Percentiles rank a stretch among this genome's conserved stretches.
Evolutionary conservation across 768 basidiomycete species (phyloP).

Genomic region (Cystofilobasidium bisporidii): DNA sequence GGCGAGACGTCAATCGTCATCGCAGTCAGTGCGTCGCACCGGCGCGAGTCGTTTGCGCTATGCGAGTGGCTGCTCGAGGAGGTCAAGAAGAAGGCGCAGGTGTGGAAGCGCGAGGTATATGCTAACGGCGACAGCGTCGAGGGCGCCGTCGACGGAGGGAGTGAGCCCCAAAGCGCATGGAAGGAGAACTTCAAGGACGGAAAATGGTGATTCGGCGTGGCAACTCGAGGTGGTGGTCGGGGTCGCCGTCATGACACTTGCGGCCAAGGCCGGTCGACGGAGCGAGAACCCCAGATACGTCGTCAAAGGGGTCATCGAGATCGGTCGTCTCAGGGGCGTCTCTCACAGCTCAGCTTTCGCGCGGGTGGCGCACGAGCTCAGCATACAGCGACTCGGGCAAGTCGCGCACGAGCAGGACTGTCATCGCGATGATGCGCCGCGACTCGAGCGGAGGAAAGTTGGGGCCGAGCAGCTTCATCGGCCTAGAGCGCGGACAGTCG

Average conservation of each 20-base stretch:
- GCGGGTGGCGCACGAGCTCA: constrained; percentile 74
- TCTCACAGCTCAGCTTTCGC: not conserved
- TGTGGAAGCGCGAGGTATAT: constrained; percentile 88
- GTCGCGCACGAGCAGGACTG: constrained; percentile 86
- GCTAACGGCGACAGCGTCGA: constrained; percentile 38
- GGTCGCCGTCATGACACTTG: no score
- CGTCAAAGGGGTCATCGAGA: no score
- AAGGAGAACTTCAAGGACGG: constrained; percentile 48
- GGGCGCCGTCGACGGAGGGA: not conserved
- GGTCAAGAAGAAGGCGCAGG: constrained; percentile 70
- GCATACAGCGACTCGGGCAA: constrained; percentile 68
- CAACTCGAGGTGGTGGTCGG: no score
- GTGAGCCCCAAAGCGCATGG: constrained; percentile 50
- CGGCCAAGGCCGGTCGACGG: no score
- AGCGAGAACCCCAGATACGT: no score
- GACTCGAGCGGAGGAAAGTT: constrained; percentile 81
- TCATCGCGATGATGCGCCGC: constrained; percentile 76
- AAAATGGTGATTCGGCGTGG: constrained; percentile 11
- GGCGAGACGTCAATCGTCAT: constrained; percentile 76
- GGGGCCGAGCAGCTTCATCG: constrained; percentile 85
- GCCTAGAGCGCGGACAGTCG: constrained; percentile 35
- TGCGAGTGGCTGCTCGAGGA: constrained; percentile 78
- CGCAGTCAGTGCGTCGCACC: constrained; percentile 72
- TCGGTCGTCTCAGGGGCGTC: not conserved
- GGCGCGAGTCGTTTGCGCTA: constrained; percentile 66